A percentile compares a stretch with the other conserved stretches of the same genome.
phyloP scores from a whole-genome alignment of 495 filamentous ascomycete species.

The Hyphodiscus hymeniophilus region DNA sequence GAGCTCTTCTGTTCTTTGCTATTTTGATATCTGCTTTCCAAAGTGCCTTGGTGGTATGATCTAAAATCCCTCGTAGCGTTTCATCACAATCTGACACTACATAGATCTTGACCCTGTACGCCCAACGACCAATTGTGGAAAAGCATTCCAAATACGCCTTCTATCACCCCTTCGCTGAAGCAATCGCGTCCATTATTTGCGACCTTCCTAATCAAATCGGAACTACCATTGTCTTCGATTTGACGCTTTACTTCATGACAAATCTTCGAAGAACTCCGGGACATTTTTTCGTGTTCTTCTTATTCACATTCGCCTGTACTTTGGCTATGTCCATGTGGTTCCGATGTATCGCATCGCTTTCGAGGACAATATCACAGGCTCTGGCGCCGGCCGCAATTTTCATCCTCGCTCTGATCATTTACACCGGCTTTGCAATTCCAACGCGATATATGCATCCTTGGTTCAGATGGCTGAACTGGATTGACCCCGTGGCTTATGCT shows the following conservation, averaged over 20 bases:
- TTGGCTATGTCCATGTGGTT: conserved; percentile 75
- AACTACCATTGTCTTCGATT: conserved; percentile 45
- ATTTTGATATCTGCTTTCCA: conserved; percentile 82
- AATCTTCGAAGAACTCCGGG: conserved; percentile 69
- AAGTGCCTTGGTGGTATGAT: conserved; percentile 60
- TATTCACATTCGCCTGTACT: conserved; percentile 59
- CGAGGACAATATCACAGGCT: conserved; percentile 71
- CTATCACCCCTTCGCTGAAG: conserved; percentile 85
- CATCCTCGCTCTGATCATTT: conserved; percentile 76
- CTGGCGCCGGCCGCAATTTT: conserved; percentile 76
- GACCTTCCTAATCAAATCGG: conserved; percentile 60
- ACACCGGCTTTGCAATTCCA: conserved; percentile 86
- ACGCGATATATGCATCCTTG: conserved; percentile 59
- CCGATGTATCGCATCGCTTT: conserved; percentile 72
- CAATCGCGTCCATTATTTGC: conserved; percentile 71
- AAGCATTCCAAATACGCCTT: conserved; percentile 88
- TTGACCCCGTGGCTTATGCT: conserved; percentile 78
- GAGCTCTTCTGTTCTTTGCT: conserved; percentile 82
- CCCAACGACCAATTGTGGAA: conserved; percentile 85
- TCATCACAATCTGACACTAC: conserved; percentile 1
- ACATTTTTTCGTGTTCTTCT: conserved; percentile 74
- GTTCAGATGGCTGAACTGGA: conserved; percentile 82
- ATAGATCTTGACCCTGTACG: conserved; percentile 67
- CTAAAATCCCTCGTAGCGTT: too few relatives aligned
- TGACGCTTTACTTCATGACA: conserved; percentile 79